These are phyloP conservation scores for Onygenales sp. DNA, from an alignment of 2,329 filamentous ascomycete genomes.

Conservation along the genomic window DNA sequence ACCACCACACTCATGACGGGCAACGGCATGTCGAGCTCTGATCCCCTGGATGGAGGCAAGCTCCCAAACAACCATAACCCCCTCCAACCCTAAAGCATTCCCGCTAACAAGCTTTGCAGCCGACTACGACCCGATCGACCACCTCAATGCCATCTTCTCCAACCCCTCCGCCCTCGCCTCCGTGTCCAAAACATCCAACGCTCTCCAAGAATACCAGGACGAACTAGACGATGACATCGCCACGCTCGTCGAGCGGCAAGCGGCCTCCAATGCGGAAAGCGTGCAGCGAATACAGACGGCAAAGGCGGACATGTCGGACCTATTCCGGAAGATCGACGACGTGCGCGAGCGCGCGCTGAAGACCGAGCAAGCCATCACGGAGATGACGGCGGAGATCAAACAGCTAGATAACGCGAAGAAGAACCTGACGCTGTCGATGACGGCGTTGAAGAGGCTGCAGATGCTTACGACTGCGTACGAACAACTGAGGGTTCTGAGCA, in stretches of 20 bases:
- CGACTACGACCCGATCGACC: conserved; percentile 86
- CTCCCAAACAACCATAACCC: conserved; percentile 1
- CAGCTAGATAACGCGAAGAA: conserved; percentile 91
- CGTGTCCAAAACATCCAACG: conserved; percentile 62
- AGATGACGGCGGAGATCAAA: conserved; percentile 99
- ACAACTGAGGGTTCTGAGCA: conserved; percentile 73
- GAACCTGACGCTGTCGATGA: conserved; percentile 96
- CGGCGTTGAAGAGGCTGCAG: conserved; percentile 88
- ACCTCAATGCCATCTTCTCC: conserved; percentile 88
- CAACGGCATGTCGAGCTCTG: conserved; percentile 26
- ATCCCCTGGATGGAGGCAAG: conserved; percentile 38
- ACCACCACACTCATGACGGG: conserved; percentile 28
- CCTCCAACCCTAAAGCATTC: not conserved
- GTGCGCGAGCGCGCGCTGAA: conserved; percentile 81
- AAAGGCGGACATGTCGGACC: conserved; percentile 75
- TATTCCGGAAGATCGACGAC: conserved; percentile 91
- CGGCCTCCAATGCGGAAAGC: conserved; percentile 75
- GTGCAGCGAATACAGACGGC: conserved; percentile 86
- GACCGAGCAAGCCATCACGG: conserved; percentile 92
- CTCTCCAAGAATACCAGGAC: conserved; percentile 67
- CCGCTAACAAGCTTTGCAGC: conserved; percentile 32
- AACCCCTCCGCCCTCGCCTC: conserved; percentile 77
- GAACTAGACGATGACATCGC: conserved; percentile 71
- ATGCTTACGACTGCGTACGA: conserved; percentile 99
- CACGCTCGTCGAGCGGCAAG: conserved; percentile 62